Base-by-base conservation (phyloP, 2,329 filamentous ascomycete species). In the Exophiala alcalophila region DNA sequence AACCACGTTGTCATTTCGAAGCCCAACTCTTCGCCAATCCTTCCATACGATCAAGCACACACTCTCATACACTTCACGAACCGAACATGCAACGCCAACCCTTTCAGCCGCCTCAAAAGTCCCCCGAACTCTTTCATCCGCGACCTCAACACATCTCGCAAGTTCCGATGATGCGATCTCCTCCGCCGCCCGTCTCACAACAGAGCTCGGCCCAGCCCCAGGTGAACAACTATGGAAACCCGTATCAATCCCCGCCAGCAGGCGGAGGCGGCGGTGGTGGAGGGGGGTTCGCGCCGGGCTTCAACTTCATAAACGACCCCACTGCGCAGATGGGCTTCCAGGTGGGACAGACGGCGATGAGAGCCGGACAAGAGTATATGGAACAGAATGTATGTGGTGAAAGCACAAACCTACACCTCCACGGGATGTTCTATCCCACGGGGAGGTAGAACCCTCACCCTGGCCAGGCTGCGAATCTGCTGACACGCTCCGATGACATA, bases 91-190 rank as follows among this genome's bases (percentile, higher is more conserved):
- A 96, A 71, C 85, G 89, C 65, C 76, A 83, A 63, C 75, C 80
- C 40, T 95, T 92, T 71, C 80, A 81, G 66, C 86, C 90, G 61
- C 73, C 77, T 20, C 80, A 81, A 47, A 79, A 83, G 58, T 95
- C 89, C 62, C 91, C 90, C 63, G 90, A 91, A 55, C 81, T 97
- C 58, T 92, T 97, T 68, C 92, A 97, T 65, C 92, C 92, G 45
- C 89, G 97, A 46, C 92, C 92, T 50, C 92, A 98, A 68, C 92
- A 98, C 75, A 91, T 97, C 60, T 97, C 92, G 62, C 94, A 90
- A 45, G 92, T 98, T 35, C 92, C 92, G 30, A 92, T 97, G 71
- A 81, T 98, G 65, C 83, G 94, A 66, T 97, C 92, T 45, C 92
- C 92, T 49, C 91, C 88, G 49, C 90, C 87, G 25, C 76, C 76